A percentile compares a stretch with the other conserved stretches of the same genome.
phyloP scores from a whole-genome alignment of 345 rosid species.

The Hevea brasiliensis region DNA sequence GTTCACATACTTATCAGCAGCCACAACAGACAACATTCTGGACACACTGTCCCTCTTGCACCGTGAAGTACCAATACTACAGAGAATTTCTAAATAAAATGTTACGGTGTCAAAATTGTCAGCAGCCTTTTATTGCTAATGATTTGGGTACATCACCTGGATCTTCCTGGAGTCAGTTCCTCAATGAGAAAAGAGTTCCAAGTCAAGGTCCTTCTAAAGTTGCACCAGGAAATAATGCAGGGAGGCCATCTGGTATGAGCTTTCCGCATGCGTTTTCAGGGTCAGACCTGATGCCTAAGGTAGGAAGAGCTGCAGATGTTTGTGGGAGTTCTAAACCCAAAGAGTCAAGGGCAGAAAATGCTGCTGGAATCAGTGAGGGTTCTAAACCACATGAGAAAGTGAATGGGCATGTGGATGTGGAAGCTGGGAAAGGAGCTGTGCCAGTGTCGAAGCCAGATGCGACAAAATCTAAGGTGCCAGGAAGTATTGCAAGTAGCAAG shows the following conservation, averaged over 20 bases:
- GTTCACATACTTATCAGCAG: conserved; percentile 27
- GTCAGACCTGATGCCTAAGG: conserved; percentile 19
- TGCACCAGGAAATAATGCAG: conserved; percentile 29
- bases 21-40: conserved; percentile 48
- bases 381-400: conserved; percentile 29
- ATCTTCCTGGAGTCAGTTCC: conserved; percentile 27
- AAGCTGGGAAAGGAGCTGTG: conserved; percentile 28
- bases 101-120: conserved; percentile 58
- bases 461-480: conserved; percentile 22
- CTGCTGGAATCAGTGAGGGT: conserved; percentile 20
- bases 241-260: conserved; percentile 27
- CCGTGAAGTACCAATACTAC: conserved; percentile 41
- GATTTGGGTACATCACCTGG: conserved; percentile 39
- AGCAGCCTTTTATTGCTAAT: conserved; percentile 45
- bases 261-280: conserved; percentile 24
- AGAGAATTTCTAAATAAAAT: conserved; percentile 34
- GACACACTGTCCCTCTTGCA: conserved; percentile 66
- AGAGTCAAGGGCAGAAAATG: conserved; percentile 14
- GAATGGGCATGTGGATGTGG: conserved; percentile 22
- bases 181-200: conserved; percentile 30
- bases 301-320: conserved; percentile 22
- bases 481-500: conserved; percentile 30
- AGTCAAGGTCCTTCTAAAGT: conserved; percentile 38
- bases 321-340: conserved; percentile 27
- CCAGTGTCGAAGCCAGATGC: conserved; percentile 18